Conservation (phyloP, 2,329 filamentous ascomycete genomes). For the Purpureocillium takamizusanense region DNA sequence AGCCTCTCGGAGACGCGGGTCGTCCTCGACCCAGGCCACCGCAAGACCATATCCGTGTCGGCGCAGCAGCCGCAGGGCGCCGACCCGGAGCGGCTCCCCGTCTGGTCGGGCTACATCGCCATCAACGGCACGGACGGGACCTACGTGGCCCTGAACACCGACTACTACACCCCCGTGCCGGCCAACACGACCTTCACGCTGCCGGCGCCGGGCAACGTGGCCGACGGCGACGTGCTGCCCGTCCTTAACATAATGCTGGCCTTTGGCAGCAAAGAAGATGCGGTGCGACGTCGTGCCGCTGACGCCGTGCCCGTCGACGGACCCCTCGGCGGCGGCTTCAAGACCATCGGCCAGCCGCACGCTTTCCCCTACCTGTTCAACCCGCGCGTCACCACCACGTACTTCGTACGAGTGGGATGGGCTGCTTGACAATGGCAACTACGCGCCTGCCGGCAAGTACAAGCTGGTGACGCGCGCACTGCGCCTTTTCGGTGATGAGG, state of each 20-base stretch:
- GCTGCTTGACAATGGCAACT: constrained; percentile 26
- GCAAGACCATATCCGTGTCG: constrained; percentile 34
- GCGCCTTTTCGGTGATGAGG: constrained; percentile 32
- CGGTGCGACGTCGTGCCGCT: constrained; percentile 34
- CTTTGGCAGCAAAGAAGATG: constrained; percentile 34
- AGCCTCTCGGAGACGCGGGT: constrained; percentile 32
- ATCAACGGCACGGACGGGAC: constrained; percentile 28
- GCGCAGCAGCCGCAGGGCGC: constrained; percentile 29
- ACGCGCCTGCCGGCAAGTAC: constrained; percentile 32
- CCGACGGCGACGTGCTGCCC: constrained; percentile 24
- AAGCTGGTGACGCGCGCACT: constrained; percentile 32
- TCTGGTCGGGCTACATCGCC: constrained; percentile 32
- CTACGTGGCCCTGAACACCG: constrained; percentile 12
- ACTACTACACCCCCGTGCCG: constrained; percentile 18
- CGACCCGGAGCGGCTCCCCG: constrained; percentile 23
- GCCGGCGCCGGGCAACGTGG: constrained; percentile 26
- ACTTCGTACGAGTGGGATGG: constrained; percentile 29
- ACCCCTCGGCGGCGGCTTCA: constrained; percentile 20
- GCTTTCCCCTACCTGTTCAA: constrained; percentile 24
- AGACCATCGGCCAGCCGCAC: constrained; percentile 31
- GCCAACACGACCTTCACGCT: constrained; percentile 29
- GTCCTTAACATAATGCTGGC: constrained; percentile 28
- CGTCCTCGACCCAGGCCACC: constrained; percentile 30
- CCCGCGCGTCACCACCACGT: too few relatives aligned
- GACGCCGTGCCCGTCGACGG: constrained; percentile 14